Evolutionary conservation across 345 rosid genomes (phyloP), one percentile per base, ranked within the genome.

Genomic region (Dimocarpus longan): DNA sequence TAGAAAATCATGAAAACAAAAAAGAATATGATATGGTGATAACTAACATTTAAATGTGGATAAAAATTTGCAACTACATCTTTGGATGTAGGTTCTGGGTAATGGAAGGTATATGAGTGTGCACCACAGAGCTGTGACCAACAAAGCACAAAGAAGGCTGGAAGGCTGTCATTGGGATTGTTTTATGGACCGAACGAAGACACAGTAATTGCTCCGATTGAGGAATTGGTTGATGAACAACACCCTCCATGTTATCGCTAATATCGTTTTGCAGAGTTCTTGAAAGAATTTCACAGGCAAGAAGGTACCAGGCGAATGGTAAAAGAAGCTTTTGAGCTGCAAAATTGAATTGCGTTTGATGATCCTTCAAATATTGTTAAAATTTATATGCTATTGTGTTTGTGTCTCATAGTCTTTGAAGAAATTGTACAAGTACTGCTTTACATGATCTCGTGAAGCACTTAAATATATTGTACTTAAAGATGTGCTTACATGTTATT

Each of bases 111-210:
- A 54, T 7, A 80, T 63, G 71, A 69, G 71, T 24, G 71, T 75
- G 70, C 79, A 80, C 59, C 76, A 80, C 57, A 40, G 81, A 56
- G 81, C 37, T 0, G 76, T 70, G 60, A 80, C 68, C 12, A 70
- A 75, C 70, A 70, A 52, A 42, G n/a, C 28, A 13, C 62, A 56
- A 0, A 24, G 32, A 40, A 59, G 83, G 2, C 2, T 28, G 2
- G 2, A 28, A 1, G 2, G 40, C 39, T 64, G 10, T 21, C 83
- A 26, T 1, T 70, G 13, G 79, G 76, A 54, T 62, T 48, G 40
- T 70, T 76, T 19, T 80, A 54, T 71, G 76, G 24, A 11, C 83
- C 76, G 0, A 54, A 39, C 26, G 56, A 4, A 9, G 71, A 70
- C 11, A 4, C 72, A 43, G 13, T 76, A 48, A 54, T 75, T 24